Conservation (phyloP, 768 basidiomycete species). For the Hebeloma cylindrosporum region DNA sequence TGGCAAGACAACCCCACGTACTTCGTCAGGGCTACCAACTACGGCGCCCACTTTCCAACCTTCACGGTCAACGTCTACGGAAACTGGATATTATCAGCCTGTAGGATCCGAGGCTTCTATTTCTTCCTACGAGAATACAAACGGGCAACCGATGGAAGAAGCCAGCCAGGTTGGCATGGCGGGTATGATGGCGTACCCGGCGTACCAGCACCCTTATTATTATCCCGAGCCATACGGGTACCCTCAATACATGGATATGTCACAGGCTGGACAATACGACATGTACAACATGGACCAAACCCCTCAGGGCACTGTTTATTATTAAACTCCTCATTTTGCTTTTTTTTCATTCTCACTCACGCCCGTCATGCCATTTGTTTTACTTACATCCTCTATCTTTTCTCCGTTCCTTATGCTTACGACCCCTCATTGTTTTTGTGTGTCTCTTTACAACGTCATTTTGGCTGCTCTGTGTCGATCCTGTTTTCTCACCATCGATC, state of each 20-base stretch:
- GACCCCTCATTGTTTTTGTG: slow-evolving; percentile 17
- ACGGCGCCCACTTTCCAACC: slow-evolving; percentile 53
- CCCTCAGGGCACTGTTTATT: slow-evolving; percentile 57
- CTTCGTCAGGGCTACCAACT: slow-evolving; percentile 46
- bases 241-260: slow-evolving; percentile 66
- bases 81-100: slow-evolving; percentile 26
- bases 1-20: slow-evolving; percentile 31
- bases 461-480: slow-evolving; percentile 22
- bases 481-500: slow-evolving; percentile 23
- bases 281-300: slow-evolving; percentile 57
- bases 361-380: slow-evolving; percentile 23
- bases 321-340: slow-evolving; percentile 39
- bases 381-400: slow-evolving; percentile 24
- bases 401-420: slow-evolving; percentile 20
- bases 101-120: slow-evolving; percentile 24
- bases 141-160: slow-evolving; percentile 25
- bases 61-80: slow-evolving; percentile 28
- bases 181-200: slow-evolving; percentile 52
- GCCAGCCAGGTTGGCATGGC: slow-evolving; percentile 19
- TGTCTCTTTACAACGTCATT: slow-evolving; percentile 14
- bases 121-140: slow-evolving; percentile 28
- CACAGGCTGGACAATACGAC: slow-evolving; percentile 65
- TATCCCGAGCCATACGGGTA: slow-evolving; percentile 72
- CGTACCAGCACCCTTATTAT: slow-evolving; percentile 69
- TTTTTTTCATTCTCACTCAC: slow-evolving; percentile 21